A percentile compares a stretch with the other conserved stretches of the same genome.
Conservation (phyloP, 2,329 filamentous ascomycete genomes). For the Diaporthe sp. region DNA sequence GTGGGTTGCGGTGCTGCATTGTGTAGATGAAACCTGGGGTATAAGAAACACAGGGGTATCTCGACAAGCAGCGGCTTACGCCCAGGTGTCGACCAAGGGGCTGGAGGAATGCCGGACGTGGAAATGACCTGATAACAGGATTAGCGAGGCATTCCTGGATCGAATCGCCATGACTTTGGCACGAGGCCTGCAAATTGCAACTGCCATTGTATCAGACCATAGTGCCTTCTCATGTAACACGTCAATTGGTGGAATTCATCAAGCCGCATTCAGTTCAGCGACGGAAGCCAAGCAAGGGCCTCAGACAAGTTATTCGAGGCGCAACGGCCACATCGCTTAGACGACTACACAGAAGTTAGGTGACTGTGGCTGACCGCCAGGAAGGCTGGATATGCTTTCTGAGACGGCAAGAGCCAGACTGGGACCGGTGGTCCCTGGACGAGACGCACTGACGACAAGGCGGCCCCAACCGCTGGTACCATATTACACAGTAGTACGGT, state of each 20-base stretch:
- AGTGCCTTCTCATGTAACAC: constrained; percentile 5
- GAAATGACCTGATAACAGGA: neutral
- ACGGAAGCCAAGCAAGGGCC: constrained; percentile 20
- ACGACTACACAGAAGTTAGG: neutral
- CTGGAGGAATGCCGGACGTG: neutral
- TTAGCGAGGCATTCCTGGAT: constrained; percentile 20
- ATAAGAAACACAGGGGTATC: constrained; percentile 21
- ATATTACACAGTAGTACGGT: neutral
- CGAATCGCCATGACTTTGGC: constrained; percentile 6
- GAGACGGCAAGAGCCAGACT: constrained; percentile 1
- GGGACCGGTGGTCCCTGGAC: neutral
- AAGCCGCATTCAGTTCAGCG: constrained; percentile 17
- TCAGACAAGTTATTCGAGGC: neutral
- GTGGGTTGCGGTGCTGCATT: constrained; percentile 10
- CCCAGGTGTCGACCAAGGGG: neutral
- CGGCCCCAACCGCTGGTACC: constrained; percentile 5
- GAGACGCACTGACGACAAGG: neutral
- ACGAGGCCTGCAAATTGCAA: constrained; percentile 9
- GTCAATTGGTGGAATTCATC: constrained; percentile 27
- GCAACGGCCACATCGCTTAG: constrained; percentile 5
- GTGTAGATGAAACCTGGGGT: constrained; percentile 23
- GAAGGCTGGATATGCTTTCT: neutral
- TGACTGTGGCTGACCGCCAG: neutral
- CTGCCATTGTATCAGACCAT: constrained; percentile 20
- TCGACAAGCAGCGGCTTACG: neutral